phyloP scores from a whole-genome alignment of 1,139 yeast genomes.

The Yamadazyma trypodendri region DNA sequence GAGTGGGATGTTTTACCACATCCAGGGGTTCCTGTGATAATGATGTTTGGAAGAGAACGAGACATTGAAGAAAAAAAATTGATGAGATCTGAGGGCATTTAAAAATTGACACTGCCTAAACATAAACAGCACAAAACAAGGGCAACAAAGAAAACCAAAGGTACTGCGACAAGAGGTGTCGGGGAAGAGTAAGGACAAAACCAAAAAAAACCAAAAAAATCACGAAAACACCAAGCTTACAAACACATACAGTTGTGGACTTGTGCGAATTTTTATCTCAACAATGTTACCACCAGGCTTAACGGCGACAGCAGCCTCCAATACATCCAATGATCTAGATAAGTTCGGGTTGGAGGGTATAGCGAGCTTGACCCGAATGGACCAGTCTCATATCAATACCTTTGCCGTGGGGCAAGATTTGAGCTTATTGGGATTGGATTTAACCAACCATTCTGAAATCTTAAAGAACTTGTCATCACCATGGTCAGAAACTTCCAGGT shows the following conservation, averaged over 20 bases:
- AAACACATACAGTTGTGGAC: background rate
- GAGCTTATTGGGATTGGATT: conserved; percentile 69
- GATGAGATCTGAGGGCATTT: background rate
- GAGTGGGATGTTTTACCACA: conserved; percentile 94
- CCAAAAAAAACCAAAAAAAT: no score
- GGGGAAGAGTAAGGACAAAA: no score
- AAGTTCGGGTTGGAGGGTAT: conserved; percentile 78
- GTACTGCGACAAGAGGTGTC: no score
- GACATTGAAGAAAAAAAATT: conserved; percentile 6
- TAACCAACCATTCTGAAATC: conserved; percentile 48
- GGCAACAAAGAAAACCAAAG: no score
- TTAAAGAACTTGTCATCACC: conserved; percentile 83
- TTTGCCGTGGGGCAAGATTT: conserved; percentile 86
- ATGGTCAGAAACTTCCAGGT: conserved; percentile 88
- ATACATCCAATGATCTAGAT: conserved; percentile 35
- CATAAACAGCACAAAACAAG: no score
- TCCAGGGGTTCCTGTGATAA: conserved; percentile 96
- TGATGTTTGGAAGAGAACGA: conserved; percentile 69
- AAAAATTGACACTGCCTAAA: background rate
- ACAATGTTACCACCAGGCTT: conserved; percentile 35
- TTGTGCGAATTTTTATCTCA: conserved; percentile 1
- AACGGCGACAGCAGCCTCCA: conserved; percentile 11
- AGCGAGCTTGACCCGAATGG: conserved; percentile 65
- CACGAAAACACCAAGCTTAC: no score
- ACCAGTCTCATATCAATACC: conserved; percentile 60